phyloP scores from a whole-genome alignment of 2,329 filamentous ascomycete species.

The Catunica adiposa region DNA sequence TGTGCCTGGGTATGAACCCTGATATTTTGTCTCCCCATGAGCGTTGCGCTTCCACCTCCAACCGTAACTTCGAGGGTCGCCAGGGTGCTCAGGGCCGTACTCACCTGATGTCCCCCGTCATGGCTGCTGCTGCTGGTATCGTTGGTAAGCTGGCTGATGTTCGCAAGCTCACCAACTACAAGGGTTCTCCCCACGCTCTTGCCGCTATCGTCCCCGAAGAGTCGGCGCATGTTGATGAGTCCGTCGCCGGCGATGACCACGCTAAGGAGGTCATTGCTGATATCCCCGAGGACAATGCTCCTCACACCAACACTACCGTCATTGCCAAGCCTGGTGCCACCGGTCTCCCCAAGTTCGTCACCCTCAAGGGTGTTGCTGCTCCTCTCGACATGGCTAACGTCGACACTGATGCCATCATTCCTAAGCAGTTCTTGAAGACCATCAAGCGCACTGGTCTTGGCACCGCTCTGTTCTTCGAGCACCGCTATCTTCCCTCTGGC shows the following conservation, averaged over 20 bases:
- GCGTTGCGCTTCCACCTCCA: constrained; percentile 87
- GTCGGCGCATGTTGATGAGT: constrained; percentile 37
- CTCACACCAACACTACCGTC: constrained; percentile 46
- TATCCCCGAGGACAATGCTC: constrained; percentile 45
- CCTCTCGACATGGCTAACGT: constrained; percentile 79
- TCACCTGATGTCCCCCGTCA: constrained; percentile 91
- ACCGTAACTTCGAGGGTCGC: constrained; percentile 93
- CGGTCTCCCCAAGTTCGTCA: constrained; percentile 70
- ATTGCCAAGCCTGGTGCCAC: constrained; percentile 28
- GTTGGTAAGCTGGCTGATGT: constrained; percentile 86
- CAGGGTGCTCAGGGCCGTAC: constrained; percentile 85
- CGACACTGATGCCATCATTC: constrained; percentile 98
- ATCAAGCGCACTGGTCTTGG: constrained; percentile 96
- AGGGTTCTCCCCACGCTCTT: constrained; percentile 42
- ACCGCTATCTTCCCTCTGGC: constrained; percentile 61
- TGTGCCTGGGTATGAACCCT: constrained; percentile 99
- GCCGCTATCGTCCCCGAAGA: constrained; percentile 28
- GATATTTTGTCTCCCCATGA: constrained; percentile 88
- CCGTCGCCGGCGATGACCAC: constrained; percentile 32
- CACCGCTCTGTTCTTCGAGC: constrained; percentile 68
- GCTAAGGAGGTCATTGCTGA: constrained; percentile 39
- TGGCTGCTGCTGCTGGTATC: constrained; percentile 79
- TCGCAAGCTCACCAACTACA: constrained; percentile 53
- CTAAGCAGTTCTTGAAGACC: constrained; percentile 98
- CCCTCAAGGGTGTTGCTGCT: constrained; percentile 72